phyloP scores from a whole-genome alignment of 305 asterid genomes.

The Fraxinus albicans region DNA sequence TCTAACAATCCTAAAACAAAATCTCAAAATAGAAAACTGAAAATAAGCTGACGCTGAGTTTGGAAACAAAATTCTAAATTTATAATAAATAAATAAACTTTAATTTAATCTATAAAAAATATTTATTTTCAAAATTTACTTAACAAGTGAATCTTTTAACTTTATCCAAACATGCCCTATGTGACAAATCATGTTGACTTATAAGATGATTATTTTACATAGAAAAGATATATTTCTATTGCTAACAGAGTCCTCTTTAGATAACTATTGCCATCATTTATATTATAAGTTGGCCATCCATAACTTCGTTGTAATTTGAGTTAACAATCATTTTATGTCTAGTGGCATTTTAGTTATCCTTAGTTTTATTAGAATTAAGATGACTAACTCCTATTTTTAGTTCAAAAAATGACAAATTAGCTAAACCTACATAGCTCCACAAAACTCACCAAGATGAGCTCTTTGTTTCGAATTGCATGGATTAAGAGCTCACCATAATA shows the following conservation, averaged over 20 bases:
- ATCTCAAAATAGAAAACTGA: no score
- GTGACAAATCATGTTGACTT: neutral
- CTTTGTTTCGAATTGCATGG: neutral
- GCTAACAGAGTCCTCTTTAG: neutral
- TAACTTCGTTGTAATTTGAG: neutral
- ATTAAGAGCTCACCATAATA: neutral
- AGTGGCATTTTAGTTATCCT: neutral
- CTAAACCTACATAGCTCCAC: neutral
- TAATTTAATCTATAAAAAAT: neutral
- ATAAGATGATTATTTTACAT: neutral
- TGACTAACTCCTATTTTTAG: neutral
- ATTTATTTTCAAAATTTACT: neutral
- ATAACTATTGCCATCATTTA: neutral
- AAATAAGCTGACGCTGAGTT: neutral
- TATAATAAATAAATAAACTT: neutral
- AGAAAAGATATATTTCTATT: neutral
- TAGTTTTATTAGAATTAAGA: neutral
- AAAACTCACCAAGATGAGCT: neutral
- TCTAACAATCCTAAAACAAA: neutral
- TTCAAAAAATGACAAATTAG: neutral
- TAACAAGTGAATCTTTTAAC: neutral
- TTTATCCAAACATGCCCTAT: neutral
- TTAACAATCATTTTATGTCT: neutral
- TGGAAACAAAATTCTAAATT: neutral
- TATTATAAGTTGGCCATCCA: neutral